A percentile compares a stretch with the other conserved stretches of the same genome.
Conservation (phyloP, 78 protist species). For the Guillardia theta region DNA sequence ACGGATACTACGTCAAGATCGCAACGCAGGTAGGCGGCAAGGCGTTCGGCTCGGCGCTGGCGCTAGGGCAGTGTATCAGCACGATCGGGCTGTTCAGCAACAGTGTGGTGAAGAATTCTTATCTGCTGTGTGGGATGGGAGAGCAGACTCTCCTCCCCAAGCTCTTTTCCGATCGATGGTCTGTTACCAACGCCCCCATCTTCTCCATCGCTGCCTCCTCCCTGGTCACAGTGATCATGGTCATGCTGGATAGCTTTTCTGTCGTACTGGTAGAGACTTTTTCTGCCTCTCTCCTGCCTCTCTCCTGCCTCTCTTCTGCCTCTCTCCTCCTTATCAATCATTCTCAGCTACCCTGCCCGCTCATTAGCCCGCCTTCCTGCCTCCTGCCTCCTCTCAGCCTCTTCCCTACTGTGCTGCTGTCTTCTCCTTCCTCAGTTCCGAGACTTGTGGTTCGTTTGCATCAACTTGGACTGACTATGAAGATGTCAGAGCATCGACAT, state of each 20-base stretch:
- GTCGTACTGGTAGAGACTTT: neutral
- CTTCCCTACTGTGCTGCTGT: neutral
- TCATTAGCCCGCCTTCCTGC: neutral
- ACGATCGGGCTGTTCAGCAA: neutral
- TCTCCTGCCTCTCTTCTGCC: neutral
- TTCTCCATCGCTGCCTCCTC: neutral
- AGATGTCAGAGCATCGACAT: neutral
- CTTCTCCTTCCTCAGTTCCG: neutral
- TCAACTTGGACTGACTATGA: too few species aligned
- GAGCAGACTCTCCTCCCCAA: constrained; percentile 21
- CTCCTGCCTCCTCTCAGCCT: neutral
- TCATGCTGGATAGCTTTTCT: neutral
- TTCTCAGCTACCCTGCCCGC: neutral
- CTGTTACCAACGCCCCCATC: neutral
- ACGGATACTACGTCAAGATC: constrained; percentile 12
- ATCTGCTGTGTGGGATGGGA: neutral
- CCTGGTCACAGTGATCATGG: neutral
- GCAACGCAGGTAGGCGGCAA: neutral
- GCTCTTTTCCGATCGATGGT: neutral
- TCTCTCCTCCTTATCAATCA: neutral
- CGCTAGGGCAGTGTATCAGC: neutral
- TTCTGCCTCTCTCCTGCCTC: neutral
- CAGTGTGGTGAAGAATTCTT: neutral
- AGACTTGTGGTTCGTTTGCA: too few species aligned
- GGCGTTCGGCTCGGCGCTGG: neutral